Evolutionary conservation across 1,284 basidiomycete genomes (phyloP), one percentile per base, ranked within the genome.

Genomic region (Sporisorium reilianum): DNA sequence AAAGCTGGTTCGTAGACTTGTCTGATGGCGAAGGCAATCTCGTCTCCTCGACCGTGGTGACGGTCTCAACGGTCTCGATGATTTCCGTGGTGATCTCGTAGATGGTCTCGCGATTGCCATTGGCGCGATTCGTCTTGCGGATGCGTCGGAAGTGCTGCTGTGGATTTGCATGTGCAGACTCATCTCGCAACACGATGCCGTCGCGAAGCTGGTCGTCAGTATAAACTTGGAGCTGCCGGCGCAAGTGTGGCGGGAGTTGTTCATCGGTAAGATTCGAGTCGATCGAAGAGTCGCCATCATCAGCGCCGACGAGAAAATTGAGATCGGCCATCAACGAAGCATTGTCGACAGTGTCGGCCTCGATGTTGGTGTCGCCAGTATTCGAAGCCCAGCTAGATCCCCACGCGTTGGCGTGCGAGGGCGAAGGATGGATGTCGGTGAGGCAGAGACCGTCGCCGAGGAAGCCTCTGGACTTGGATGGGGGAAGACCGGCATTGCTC

Each of bases 11-110:
- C 14, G 51, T 22, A 16, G 22, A 25, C 14, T n/a, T 25, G n/a
- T 45, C 32, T 11, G 28, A 12, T 23, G 23, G 6, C 18, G 5
- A 5, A 22, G 51, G 36, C 4, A 25, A 7, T 1, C 38, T 40
- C 8, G 57, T 73, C 38, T 75, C 77, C 16, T 79, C 67, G 3
- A 74, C 70, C 26, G 75, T 81, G 38, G 82, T 81, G 10, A 77
- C 62, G 9, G 81, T 72, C 57, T 81, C 78, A 25, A 77, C 56
- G 4, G 80, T 84, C 67, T 86, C 85, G 10, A 78, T 78, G 26
- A 86, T 73, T 70, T 86, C 85, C 30, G 86, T 86, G 5, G 83
- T 85, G 61, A 87, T 85, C 77, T 87, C 87, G 62, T 84, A 85
- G 23, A 82, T 73, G 23, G 81, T 83, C 18, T 84, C 81, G 14